Evolutionary conservation across 2,329 filamentous ascomycete genomes (phyloP), one percentile per base, ranked within the genome.

Genomic region (Colletotrichum sp.): DNA sequence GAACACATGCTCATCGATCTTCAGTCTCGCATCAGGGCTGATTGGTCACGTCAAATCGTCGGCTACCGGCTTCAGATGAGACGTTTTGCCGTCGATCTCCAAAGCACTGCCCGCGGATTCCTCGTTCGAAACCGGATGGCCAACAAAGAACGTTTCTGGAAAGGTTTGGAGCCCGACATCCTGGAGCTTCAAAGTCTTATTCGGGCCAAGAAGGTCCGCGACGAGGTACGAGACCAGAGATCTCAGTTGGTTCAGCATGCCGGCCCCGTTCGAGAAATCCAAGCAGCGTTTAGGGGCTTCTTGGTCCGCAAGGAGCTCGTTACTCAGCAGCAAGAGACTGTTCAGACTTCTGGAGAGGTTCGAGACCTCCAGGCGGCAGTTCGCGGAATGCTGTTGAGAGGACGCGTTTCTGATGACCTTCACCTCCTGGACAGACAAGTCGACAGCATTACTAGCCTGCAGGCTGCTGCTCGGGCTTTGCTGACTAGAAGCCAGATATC

Each of bases 1-100:
- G 97, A 99, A 84, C 90, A 93, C 30, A 88, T 90, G 83, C 85
- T 99, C 32, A 86, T 96, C 59, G 94, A 98, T 68, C 88, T 99
- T 12, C 98, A 99, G 83, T 92, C 96, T 9, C 92, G 94, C 52
- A 94, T 99, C 71, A 93, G 97, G 75, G 98, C 96, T 69, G 95
- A 98, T 80, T 98, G 95, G 85, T 91, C 95, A 3, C 90, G 96
- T 61, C 95, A 98, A 83, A 91, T 99, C 73, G 91, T 93, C 78
- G 91, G 92, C 77, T 98, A 98, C 84, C 92, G 94, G 64, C 87
- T 97, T 73, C 92, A 93, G 78, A 98, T 98, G 96, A 91, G 92
- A 72, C 90, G 87, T 24, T 98, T 98, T 81, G 95, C 96, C 4
- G 88, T 94, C 32, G 89, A 92, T 77, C 89, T 98, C 21, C 97